A percentile compares a stretch with the other conserved stretches of the same genome.
Conservation (phyloP, 2,329 filamentous ascomycete species). For the Ascochyta koolunga region DNA sequence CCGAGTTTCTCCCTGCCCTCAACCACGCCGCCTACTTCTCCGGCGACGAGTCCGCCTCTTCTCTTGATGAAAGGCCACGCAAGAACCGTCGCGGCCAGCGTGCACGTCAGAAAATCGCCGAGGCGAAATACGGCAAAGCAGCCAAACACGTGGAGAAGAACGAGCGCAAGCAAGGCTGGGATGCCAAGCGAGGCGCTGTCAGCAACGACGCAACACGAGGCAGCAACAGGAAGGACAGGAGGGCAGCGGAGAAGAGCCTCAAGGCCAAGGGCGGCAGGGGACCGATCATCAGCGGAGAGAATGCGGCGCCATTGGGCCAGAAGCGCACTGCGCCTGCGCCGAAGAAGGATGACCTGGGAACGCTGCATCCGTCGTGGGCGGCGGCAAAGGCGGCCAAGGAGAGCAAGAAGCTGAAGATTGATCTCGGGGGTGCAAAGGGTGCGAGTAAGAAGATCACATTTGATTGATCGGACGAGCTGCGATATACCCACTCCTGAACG, state of each 20-base stretch:
- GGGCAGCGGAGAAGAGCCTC: conserved; percentile 21
- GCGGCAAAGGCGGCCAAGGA: conserved; percentile 67
- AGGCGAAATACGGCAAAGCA: conserved; percentile 76
- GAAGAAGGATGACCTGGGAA: conserved; percentile 59
- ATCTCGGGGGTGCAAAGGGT: conserved; percentile 18
- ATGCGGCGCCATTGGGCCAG: conserved; percentile 35
- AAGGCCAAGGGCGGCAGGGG: conserved; percentile 28
- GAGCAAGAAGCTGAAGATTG: conserved; percentile 54
- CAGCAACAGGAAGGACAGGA: conserved; percentile 31
- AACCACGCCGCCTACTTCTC: conserved; percentile 80
- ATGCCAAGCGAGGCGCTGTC: conserved; percentile 63
- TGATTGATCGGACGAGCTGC: conserved; percentile 50
- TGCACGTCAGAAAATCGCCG: conserved; percentile 78
- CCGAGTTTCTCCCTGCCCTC: conserved; percentile 75
- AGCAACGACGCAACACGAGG: conserved; percentile 28
- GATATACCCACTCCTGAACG: too few relatives aligned
- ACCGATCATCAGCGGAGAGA: conserved; percentile 41
- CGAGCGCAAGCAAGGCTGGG: conserved; percentile 62
- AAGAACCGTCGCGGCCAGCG: conserved; percentile 80
- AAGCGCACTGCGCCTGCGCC: conserved; percentile 41
- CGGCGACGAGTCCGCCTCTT: conserved; percentile 74
- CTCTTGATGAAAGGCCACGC: conserved; percentile 59
- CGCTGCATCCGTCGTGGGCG: conserved; percentile 69
- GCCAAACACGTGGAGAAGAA: conserved; percentile 69
- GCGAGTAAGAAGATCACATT: conserved; percentile 67